phyloP scores from a whole-genome alignment of 176 grass and related monocot species.

The Phragmites australis region DNA sequence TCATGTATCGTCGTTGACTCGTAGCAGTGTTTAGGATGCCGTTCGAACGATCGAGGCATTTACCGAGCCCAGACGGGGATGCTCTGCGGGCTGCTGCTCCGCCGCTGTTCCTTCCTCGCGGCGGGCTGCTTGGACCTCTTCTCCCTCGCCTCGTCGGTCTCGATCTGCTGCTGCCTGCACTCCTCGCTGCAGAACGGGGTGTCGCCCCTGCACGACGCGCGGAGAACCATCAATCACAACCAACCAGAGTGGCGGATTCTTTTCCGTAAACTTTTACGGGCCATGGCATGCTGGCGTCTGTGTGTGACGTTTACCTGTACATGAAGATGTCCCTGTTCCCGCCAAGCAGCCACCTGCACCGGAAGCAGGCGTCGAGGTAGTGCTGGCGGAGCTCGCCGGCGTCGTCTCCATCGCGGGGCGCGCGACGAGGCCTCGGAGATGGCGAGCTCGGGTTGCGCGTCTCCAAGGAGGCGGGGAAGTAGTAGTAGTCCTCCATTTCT shows the following conservation, averaged over 20 bases:
- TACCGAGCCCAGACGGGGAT: slow-evolving; percentile 63
- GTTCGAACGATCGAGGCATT: background rate
- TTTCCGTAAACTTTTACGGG: background rate
- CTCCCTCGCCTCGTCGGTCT: slow-evolving; percentile 60
- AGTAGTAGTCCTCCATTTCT: slow-evolving; percentile 41
- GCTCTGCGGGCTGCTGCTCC: slow-evolving; percentile 38
- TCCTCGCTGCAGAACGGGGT: slow-evolving; percentile 76
- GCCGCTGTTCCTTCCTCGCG: slow-evolving; percentile 21
- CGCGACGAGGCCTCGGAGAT: slow-evolving; percentile 1
- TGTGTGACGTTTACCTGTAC: slow-evolving; percentile 64
- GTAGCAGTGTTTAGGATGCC: background rate
- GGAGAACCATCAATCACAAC: background rate
- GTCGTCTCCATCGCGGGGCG: slow-evolving; percentile 4
- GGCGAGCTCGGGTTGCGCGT: background rate
- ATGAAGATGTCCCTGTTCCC: slow-evolving; percentile 81
- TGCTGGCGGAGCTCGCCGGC: slow-evolving; percentile 47
- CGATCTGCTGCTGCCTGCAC: slow-evolving; percentile 67
- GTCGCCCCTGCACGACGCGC: slow-evolving; percentile 53
- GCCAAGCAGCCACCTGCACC: slow-evolving; percentile 52
- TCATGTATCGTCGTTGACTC: too few species aligned
- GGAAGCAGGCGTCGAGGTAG: slow-evolving; percentile 85
- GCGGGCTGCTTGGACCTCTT: slow-evolving; percentile 34
- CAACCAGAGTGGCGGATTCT: background rate
- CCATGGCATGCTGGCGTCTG: background rate
- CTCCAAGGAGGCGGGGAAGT: slow-evolving; percentile 6